Base-by-base conservation (phyloP, 805 yeast genomes). In the Myxozyma mucilagina region DNA sequence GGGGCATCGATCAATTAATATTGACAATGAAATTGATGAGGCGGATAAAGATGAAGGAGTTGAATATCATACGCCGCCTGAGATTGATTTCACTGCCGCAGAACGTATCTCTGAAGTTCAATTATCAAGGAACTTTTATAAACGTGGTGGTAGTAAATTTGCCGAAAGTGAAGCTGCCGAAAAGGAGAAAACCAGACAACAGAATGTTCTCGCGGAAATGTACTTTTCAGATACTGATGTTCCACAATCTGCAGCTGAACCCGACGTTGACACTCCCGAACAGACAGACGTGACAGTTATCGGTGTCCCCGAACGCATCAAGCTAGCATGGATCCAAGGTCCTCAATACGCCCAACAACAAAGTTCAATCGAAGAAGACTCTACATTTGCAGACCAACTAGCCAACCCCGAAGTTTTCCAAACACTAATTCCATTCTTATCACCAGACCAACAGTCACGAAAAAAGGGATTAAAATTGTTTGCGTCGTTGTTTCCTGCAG, bases 91-190 rank as follows among this genome's bases (percentile, higher is more conserved):
- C 38, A 32, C 47, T 20, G 24, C 35, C 36, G 9, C 61, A 47
- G 42, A 59, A 66, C 16, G 69, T 59, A 52, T 66, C 36, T 38
- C 65, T 13, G 61, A 59, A 47, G 50, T 44, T n/a, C 57, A 68
- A 31, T 53, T 35, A 14, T 63, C 65, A 11, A 60, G 65, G 18
- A 71, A 71, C 66, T 57, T 71, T 8, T 57, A 61, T n/a, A 59
- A 66, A 31, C 70, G 73, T 3, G 75, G 73, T n/a, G 78, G 78
- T 6, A 16, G 36, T 5, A 53, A 50, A 44, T 58, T 49, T 14
- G 69, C 74, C 8, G 66, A 61, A 9, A 67, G 73, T 41, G 64
- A 63, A 14, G 76, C 73, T 56, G 69, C 65, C 10, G 58, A 24
- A 18, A 57, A 51, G 16, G 74, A 71, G 56, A 57, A 55, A 31